These are phyloP conservation scores for Triglochin maritima DNA, from an alignment of 106 monocot species.

Conservation along the genomic window DNA sequence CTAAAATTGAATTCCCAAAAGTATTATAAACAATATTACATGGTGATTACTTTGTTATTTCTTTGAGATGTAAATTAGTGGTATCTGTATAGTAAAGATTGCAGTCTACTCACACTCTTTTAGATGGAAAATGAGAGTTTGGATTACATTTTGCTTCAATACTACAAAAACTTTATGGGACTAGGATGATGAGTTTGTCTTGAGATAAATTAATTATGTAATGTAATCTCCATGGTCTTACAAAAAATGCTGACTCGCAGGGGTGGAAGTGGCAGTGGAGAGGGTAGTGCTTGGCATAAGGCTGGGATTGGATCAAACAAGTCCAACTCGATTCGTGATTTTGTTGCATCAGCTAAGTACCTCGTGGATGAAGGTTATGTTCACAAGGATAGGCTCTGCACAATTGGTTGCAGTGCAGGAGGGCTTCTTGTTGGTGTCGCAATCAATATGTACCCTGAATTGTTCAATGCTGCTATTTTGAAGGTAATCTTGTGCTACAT, in stretches of 20 bases:
- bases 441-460: constrained; percentile 61
- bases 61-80: no score
- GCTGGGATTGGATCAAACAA: constrained; percentile 55
- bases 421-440: constrained; percentile 77
- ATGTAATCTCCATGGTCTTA: no score
- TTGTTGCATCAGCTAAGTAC: constrained; percentile 69
- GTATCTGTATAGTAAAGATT: background rate
- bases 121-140: no score
- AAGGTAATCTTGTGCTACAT: constrained; percentile 40
- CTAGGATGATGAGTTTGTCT: no score
- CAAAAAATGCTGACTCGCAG: no score
- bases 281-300: constrained; percentile 56
- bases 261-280: constrained; percentile 49
- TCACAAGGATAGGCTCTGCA: constrained; percentile 53
- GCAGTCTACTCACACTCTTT: background rate
- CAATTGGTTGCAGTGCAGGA: constrained; percentile 87
- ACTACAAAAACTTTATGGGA: no score
- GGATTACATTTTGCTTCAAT: no score
- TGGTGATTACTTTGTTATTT: no score
- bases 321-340: constrained; percentile 83
- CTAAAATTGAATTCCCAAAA: no score
- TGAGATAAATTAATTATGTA: no score
- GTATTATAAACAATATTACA: no score
- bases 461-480: constrained; percentile 74
- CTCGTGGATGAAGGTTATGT: constrained; percentile 75